phyloP scores from a whole-genome alignment of 1,139 yeast species.

The Hyphopichia khmerensis region DNA sequence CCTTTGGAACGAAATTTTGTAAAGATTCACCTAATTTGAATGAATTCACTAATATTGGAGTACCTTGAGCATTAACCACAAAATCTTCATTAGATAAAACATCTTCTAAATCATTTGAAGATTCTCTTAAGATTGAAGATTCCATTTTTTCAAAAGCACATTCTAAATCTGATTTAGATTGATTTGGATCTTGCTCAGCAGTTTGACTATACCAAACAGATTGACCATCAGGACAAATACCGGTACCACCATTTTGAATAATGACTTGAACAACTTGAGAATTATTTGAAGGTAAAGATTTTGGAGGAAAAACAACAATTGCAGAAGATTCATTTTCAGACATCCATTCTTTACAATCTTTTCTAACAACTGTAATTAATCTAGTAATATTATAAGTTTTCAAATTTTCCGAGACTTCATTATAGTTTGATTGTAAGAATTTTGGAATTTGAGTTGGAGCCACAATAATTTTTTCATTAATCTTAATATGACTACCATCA shows the following conservation, averaged over 20 bases:
- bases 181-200: conserved; percentile 59
- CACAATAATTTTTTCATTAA: conserved; percentile 72
- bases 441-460: conserved; percentile 71
- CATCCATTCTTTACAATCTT: conserved; percentile 91
- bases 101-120: conserved; percentile 51
- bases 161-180: conserved; percentile 77
- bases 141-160: conserved; percentile 81
- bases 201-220: conserved; percentile 89
- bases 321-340: conserved; percentile 81
- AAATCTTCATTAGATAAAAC: conserved; percentile 56
- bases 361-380: conserved; percentile 77
- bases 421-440: conserved; percentile 35
- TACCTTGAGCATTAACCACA: conserved; percentile 54
- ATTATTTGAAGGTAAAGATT: conserved; percentile 67
- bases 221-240: conserved; percentile 86
- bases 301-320: conserved; percentile 91
- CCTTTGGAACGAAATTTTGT: conserved; percentile 79
- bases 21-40: conserved; percentile 84
- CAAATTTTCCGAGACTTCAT: conserved; percentile 37
- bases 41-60: conserved; percentile 67
- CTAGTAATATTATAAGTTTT: conserved; percentile 59
- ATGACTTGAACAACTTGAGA: conserved; percentile 77
- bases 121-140: conserved; percentile 74
- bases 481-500: conserved; percentile 74
- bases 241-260: conserved; percentile 86